These are phyloP conservation scores for Lichtheimia hyalospora DNA, from an alignment of 371 early-diverging fungal species.

Conservation along the genomic window DNA sequence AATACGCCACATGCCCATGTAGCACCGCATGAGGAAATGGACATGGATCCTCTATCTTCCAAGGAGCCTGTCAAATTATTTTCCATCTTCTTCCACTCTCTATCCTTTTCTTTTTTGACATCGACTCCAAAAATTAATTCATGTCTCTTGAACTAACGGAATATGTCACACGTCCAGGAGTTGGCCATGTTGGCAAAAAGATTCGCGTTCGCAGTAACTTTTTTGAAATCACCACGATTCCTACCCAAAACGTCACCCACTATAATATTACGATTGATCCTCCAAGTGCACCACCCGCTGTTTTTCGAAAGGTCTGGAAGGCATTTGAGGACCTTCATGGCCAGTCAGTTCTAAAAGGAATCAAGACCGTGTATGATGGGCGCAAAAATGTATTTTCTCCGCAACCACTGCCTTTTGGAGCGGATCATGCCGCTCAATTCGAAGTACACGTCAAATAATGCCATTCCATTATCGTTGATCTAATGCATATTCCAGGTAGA, in stretches of 20 bases:
- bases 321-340: constrained; percentile 34
- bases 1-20: too few relatives aligned
- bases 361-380: constrained; percentile 52
- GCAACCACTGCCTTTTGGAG: constrained; percentile 28
- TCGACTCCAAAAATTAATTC: constrained; percentile 14
- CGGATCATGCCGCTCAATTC: constrained; percentile 30
- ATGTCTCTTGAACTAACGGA: constrained; percentile 20
- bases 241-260: constrained; percentile 14
- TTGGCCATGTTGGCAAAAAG: constrained; percentile 12
- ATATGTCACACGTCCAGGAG: constrained; percentile 17
- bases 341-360: constrained; percentile 22
- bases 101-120: constrained; percentile 4
- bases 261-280: constrained; percentile 16
- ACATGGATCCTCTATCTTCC: too few relatives aligned
- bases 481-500: constrained; percentile 25
- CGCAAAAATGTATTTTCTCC: constrained; percentile 48
- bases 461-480: neutral
- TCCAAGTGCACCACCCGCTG: constrained; percentile 36
- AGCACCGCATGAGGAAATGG: too few relatives aligned
- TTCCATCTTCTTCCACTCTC: neutral
- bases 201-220: constrained; percentile 25
- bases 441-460: constrained; percentile 21
- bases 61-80: neutral
- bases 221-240: constrained; percentile 21
- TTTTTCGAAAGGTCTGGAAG: constrained; percentile 48